Evolutionary conservation across 1,139 yeast genomes (phyloP), one percentile per base, ranked within the genome.

Genomic region (Pichia sp.): DNA sequence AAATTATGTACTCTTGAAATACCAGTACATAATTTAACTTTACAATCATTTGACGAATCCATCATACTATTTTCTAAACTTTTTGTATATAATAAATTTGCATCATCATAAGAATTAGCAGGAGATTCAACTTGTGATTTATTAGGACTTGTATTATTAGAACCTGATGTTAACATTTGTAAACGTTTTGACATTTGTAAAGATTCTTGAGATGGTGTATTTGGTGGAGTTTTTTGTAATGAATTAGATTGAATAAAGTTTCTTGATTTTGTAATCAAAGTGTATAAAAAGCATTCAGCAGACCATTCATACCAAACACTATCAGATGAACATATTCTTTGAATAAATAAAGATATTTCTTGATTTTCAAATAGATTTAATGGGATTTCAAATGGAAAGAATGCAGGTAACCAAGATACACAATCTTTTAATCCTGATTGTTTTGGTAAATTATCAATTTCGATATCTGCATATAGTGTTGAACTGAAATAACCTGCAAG

Each of bases 301-400:
- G 72, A 64, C 93, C 95, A 86, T 51, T 78, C 83, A 54, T 85
- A 86, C 88, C 89, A 82, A 1, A 80, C 79, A 31, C 62, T 62
- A 1, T 60, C 53, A 5, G 56, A 59, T 26, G 61, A 63, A 21
- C 51, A 48, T 19, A 66, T 57, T 30, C 63, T 39, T 66, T 72
- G 68, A 37, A 78, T 53, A 29, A 69, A 64, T 0, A 80, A 59
- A 31, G 72, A 72, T 7, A 82, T 51, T 39, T 69, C 78, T 5
- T 79, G 66, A 35, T 69, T 72, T 38, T 79, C 82, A 1, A 75
- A 59, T 1, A 78, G 61, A 18, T 63, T 57, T 10, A 75, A 50
- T 3, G 82, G 79, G 7, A 66, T 64, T 35, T 66, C 65, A 1
- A 84, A 55, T 0, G 96, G 95, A 57, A 88, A 81, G 52, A 80